Conservation (phyloP, 495 filamentous ascomycete species). For the Penicillium longicatenatum region DNA sequence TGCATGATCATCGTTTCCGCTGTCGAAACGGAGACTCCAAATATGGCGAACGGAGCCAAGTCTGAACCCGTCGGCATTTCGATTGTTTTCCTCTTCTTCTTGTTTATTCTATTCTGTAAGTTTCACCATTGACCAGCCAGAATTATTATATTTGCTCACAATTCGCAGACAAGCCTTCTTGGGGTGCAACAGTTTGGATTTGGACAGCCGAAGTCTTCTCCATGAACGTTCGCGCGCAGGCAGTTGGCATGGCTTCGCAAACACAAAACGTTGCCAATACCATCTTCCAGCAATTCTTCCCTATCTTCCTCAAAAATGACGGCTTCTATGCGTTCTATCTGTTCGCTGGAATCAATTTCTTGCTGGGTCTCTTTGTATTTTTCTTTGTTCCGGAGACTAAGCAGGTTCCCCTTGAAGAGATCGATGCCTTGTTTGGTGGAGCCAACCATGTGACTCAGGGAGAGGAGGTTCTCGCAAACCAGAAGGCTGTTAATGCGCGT, state of each 20-base stretch:
- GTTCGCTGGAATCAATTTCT: slow-evolving; percentile 55
- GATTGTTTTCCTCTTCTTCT: slow-evolving; percentile 63
- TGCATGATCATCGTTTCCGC: slow-evolving; percentile 67
- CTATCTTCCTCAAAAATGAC: slow-evolving; percentile 59
- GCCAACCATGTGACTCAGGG: slow-evolving; percentile 60
- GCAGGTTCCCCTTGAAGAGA: slow-evolving; percentile 65
- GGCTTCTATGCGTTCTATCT: slow-evolving; percentile 58
- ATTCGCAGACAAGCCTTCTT: slow-evolving; percentile 59
- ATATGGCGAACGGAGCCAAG: slow-evolving; percentile 47
- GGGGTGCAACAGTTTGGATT: slow-evolving; percentile 69
- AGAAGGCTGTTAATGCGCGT: slow-evolving; percentile 26
- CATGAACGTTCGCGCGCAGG: slow-evolving; percentile 68
- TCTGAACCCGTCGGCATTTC: slow-evolving; percentile 60
- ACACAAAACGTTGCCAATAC: slow-evolving; percentile 66
- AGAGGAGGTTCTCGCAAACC: slow-evolving; percentile 37
- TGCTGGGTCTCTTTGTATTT: slow-evolving; percentile 70
- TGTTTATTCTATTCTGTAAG: slow-evolving; percentile 67
- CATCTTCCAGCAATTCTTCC: slow-evolving; percentile 69
- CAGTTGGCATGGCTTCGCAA: slow-evolving; percentile 68
- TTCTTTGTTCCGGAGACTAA: slow-evolving; percentile 79
- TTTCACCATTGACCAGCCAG: not conserved
- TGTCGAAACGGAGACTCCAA: slow-evolving; percentile 63
- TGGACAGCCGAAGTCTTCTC: slow-evolving; percentile 67
- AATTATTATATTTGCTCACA: slow-evolving; percentile 17
- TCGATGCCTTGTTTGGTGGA: slow-evolving; percentile 61